Evolutionary conservation across 495 filamentous ascomycete genomes (phyloP).

Genomic region (Penicillium coffeae): DNA sequence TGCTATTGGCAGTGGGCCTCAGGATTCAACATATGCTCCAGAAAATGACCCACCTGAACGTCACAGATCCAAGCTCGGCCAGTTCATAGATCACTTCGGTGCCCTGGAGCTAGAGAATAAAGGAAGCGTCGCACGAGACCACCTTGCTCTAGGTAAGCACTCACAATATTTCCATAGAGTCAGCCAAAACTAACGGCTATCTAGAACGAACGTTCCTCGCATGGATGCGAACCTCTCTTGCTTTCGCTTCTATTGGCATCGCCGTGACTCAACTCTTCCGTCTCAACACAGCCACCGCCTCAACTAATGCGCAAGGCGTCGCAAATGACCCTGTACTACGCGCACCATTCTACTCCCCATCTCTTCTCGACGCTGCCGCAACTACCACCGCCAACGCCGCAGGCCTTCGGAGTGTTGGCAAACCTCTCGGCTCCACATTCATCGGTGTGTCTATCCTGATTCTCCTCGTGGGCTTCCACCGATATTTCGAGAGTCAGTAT

Average conservation of each 20-base stretch:
- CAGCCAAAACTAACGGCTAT: conserved; percentile 3
- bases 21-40: no score
- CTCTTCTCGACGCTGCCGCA: conserved; percentile 7
- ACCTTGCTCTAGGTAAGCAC: conserved; percentile 78
- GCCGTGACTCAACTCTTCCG: conserved; percentile 96
- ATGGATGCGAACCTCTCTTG: conserved; percentile 92
- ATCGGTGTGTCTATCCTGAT: conserved; percentile 82
- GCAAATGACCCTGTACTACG: conserved; percentile 17
- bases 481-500: conserved; percentile 64
- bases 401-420: conserved; percentile 76
- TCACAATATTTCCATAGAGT: background rate
- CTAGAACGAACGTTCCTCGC: conserved; percentile 94
- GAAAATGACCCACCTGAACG: conserved; percentile 14
- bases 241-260: conserved; percentile 94
- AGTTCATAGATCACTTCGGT: conserved; percentile 64
- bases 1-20: no score
- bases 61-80: conserved; percentile 44
- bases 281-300: conserved; percentile 61
- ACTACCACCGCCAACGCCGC: conserved; percentile 13
- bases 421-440: conserved; percentile 91
- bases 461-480: conserved; percentile 74
- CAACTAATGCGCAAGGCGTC: conserved; percentile 4
- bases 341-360: conserved; percentile 15
- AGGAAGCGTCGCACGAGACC: conserved; percentile 90
- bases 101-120: conserved; percentile 93